These are phyloP conservation scores for Chalciporus pseudorubinellus DNA, from an alignment of 768 basidiomycete species.

Conservation along the genomic window DNA sequence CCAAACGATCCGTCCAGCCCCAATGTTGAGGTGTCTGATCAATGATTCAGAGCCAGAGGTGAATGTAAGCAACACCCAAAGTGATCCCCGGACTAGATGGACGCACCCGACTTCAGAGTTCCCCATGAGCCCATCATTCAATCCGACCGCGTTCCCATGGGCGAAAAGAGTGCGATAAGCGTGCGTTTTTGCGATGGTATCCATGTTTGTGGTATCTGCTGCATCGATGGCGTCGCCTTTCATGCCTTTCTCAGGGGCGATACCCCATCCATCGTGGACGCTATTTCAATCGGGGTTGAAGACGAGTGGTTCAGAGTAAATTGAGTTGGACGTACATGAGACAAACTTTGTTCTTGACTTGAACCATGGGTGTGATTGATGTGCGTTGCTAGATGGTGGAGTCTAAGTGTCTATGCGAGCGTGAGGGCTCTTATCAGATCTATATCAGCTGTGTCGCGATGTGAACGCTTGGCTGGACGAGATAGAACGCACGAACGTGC, in stretches of 20 bases:
- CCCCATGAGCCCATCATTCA: slow-evolving; percentile 94
- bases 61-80: background rate
- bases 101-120: slow-evolving; percentile 96
- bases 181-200: slow-evolving; percentile 75
- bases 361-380: slow-evolving; percentile 33
- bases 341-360: slow-evolving; percentile 86
- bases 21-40: slow-evolving; percentile 88
- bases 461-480: no score
- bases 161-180: slow-evolving; percentile 72
- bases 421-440: no score
- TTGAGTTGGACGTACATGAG: slow-evolving; percentile 59
- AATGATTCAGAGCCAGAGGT: background rate
- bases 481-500: no score
- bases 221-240: slow-evolving; percentile 90
- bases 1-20: slow-evolving; percentile 94
- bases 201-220: slow-evolving; percentile 86
- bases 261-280: slow-evolving; percentile 97
- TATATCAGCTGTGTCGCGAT: no score
- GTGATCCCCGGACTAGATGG: background rate
- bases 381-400: background rate
- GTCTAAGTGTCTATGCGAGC: no score
- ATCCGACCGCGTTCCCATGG: slow-evolving; percentile 88
- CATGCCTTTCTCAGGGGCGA: slow-evolving; percentile 61
- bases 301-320: no score
- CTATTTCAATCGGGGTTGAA: slow-evolving; percentile 32